phyloP scores from a whole-genome alignment of 768 basidiomycete species.

The Phylloporus sp. region DNA sequence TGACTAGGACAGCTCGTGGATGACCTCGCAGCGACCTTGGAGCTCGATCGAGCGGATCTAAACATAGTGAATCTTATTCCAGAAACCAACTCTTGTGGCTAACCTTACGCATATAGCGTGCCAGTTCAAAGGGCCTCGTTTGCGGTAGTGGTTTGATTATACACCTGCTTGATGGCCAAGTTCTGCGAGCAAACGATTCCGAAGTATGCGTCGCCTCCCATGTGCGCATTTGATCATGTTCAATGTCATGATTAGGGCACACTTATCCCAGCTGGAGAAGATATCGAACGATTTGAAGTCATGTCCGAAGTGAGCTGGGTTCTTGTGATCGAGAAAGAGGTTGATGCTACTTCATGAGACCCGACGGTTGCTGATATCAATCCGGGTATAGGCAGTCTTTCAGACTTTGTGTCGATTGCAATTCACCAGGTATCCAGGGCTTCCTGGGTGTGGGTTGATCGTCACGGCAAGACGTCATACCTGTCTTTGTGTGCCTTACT shows the following conservation, averaged over 20 bases:
- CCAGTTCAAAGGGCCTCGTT: slow-evolving; percentile 85
- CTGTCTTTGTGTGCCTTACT: not conserved
- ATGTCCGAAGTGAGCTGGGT: slow-evolving; percentile 66
- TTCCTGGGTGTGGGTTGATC: slow-evolving; percentile 66
- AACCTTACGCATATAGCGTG: slow-evolving; percentile 50
- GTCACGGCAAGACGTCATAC: slow-evolving; percentile 56
- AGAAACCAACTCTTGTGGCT: slow-evolving; percentile 4
- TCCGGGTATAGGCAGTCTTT: slow-evolving; percentile 75
- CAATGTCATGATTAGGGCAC: slow-evolving; percentile 47
- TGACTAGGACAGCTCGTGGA: slow-evolving; percentile 67
- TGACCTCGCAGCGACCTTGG: slow-evolving; percentile 82
- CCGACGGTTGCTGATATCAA: not conserved
- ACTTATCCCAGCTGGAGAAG: slow-evolving; percentile 74
- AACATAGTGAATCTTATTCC: slow-evolving; percentile 54
- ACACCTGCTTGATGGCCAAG: slow-evolving; percentile 52
- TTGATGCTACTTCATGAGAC: slow-evolving; percentile 18
- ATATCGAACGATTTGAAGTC: slow-evolving; percentile 60
- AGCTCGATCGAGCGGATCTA: slow-evolving; percentile 67
- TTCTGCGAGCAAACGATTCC: slow-evolving; percentile 46
- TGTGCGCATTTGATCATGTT: not conserved
- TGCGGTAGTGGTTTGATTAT: slow-evolving; percentile 64
- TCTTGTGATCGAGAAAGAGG: slow-evolving; percentile 93
- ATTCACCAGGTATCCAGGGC: slow-evolving; percentile 44
- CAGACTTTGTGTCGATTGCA: slow-evolving; percentile 69
- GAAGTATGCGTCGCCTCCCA: slow-evolving; percentile 42